Conservation (phyloP, 768 basidiomycete genomes). For the Pisolithus albus region DNA sequence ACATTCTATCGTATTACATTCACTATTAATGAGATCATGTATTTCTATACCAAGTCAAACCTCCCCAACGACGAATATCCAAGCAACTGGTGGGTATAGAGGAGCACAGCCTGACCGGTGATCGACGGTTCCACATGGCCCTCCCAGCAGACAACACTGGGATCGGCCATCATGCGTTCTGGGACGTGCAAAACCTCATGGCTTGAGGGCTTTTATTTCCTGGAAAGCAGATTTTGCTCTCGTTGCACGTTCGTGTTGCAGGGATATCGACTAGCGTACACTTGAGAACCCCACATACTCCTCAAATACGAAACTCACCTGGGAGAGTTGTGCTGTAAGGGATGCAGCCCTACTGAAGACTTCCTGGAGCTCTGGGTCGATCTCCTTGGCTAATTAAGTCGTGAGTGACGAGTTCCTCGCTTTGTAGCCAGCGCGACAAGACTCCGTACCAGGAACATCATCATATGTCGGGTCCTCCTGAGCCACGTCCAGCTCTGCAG, state of each 20-base stretch:
- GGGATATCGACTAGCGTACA: constrained; percentile 35
- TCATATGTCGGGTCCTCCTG: constrained; percentile 4
- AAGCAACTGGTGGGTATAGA: too few relatives aligned
- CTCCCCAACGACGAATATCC: too few relatives aligned
- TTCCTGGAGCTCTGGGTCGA: constrained; percentile 19
- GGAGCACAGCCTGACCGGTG: too few relatives aligned
- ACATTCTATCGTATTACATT: neutral
- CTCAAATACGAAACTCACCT: constrained; percentile 31
- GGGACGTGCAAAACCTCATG: constrained; percentile 21
- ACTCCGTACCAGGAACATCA: constrained; percentile 9
- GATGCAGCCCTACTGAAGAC: constrained; percentile 31
- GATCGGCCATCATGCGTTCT: neutral
- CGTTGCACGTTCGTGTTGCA: constrained; percentile 46
- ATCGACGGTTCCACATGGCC: neutral
- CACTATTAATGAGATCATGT: neutral
- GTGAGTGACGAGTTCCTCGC: constrained; percentile 1
- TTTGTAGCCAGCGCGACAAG: neutral
- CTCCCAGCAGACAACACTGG: too few relatives aligned
- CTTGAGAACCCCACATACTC: neutral
- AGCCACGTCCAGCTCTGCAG: constrained; percentile 21
- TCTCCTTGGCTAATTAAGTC: constrained; percentile 11
- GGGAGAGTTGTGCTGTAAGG: constrained; percentile 42
- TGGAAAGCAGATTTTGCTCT: constrained; percentile 38
- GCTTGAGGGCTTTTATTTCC: constrained; percentile 47
- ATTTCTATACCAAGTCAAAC: too few relatives aligned